phyloP scores from a whole-genome alignment of 371 early-diverging fungal genomes.

The Quaeritorhiza haematococci region DNA sequence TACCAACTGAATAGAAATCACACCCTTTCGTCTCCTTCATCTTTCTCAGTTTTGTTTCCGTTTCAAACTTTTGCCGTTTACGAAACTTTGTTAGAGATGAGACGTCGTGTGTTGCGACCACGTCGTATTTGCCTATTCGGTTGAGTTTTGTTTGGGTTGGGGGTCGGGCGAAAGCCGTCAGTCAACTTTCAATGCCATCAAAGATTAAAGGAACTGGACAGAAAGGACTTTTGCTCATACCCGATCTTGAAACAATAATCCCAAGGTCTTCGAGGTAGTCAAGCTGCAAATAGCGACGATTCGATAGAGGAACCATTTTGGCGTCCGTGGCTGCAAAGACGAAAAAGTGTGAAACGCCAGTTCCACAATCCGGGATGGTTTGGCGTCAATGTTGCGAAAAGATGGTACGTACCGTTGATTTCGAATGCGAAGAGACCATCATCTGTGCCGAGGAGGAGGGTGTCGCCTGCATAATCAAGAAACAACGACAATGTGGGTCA shows the following conservation, averaged over 20 bases:
- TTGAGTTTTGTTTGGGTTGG: background rate
- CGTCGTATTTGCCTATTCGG: conserved; percentile 34
- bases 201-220: too few relatives aligned
- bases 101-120: conserved; percentile 42
- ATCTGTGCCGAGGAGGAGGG: conserved; percentile 44
- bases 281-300: conserved; percentile 40
- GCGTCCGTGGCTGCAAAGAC: conserved; percentile 12
- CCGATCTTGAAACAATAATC: conserved; percentile 44
- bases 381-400: too few relatives aligned
- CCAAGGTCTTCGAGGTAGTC: conserved; percentile 32
- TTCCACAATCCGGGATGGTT: background rate
- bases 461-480: conserved; percentile 20
- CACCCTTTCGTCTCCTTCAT: conserved; percentile 49
- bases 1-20: conserved; percentile 34
- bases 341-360: background rate
- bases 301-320: conserved; percentile 36
- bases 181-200: background rate
- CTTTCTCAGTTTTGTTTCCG: conserved; percentile 44
- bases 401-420: conserved; percentile 20
- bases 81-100: conserved; percentile 19
- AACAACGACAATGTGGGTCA: background rate
- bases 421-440: conserved; percentile 46
- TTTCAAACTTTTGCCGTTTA: conserved; percentile 40
- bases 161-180: background rate
- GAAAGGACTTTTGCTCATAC: too few relatives aligned